Evolutionary conservation across 495 filamentous ascomycete genomes (phyloP).

Genomic region (Cladorrhinum samala): DNA sequence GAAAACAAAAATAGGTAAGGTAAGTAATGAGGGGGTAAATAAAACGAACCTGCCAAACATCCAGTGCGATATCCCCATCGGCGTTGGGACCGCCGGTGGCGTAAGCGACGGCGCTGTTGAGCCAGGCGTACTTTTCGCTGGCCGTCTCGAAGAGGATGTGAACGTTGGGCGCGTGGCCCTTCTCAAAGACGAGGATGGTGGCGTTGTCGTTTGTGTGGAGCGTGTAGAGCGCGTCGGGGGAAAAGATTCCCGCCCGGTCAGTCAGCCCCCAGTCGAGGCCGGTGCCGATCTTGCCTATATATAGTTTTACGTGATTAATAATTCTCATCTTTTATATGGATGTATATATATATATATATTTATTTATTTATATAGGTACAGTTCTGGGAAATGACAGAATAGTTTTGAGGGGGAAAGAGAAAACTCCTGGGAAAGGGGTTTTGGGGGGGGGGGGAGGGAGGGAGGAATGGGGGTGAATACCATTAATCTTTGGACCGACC

Average conservation of each 20-base stretch:
- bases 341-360: too few species aligned
- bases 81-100: constrained; percentile 15
- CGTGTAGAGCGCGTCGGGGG: constrained; percentile 21
- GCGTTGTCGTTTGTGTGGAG: constrained; percentile 20
- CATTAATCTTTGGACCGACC: constrained; percentile 18
- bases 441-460: too few species aligned
- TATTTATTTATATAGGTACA: too few species aligned
- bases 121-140: constrained; percentile 17
- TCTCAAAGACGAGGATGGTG: constrained; percentile 20
- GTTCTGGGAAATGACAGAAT: too few species aligned
- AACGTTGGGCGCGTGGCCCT: constrained; percentile 19
- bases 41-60: constrained; percentile 31
- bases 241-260: constrained; percentile 16
- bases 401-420: too few species aligned
- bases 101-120: constrained; percentile 16
- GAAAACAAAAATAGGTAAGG: too few species aligned
- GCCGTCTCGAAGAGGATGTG: constrained; percentile 24
- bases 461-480: too few species aligned
- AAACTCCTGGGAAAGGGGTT: too few species aligned
- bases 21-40: too few species aligned
- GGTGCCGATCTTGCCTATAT: constrained; percentile 13
- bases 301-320: neutral
- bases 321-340: too few species aligned
- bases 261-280: constrained; percentile 25
- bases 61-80: constrained; percentile 9